These are phyloP conservation scores for Triglochin maritima DNA, from an alignment of 106 monocot genomes.

Conservation along the genomic window DNA sequence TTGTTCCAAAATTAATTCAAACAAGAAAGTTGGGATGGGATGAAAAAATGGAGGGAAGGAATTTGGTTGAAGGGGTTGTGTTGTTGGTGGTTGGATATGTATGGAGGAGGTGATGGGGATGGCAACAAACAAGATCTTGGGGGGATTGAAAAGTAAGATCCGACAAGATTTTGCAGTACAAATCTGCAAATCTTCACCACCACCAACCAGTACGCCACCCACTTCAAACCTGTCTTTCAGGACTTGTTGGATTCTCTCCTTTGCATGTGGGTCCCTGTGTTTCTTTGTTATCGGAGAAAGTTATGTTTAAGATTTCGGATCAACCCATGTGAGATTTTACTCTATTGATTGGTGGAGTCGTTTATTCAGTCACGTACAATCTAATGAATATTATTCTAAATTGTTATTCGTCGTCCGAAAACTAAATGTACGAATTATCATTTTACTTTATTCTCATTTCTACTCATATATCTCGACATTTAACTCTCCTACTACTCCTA, in stretches of 20 bases:
- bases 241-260: neutral
- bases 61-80: neutral
- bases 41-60: neutral
- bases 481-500: too few species aligned
- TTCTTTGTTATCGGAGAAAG: neutral
- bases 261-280: neutral
- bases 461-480: too few species aligned
- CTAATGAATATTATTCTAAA: too few species aligned
- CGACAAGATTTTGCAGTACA: slow-evolving; percentile 13
- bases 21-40: neutral
- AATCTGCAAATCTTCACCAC: slow-evolving; percentile 14
- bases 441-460: too few species aligned
- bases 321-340: neutral
- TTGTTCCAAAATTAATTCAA: neutral
- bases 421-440: too few species aligned
- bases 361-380: too few species aligned
- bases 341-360: too few species aligned
- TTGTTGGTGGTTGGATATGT: neutral
- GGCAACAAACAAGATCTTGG: neutral
- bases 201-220: neutral
- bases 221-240: too few species aligned
- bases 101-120: neutral
- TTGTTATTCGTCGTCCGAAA: too few species aligned
- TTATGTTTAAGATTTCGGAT: neutral
- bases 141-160: neutral